Percentiles rank a stretch among this genome's conserved stretches.
phyloP scores from a whole-genome alignment of 768 basidiomycete genomes.

The Piloderma croceum region DNA sequence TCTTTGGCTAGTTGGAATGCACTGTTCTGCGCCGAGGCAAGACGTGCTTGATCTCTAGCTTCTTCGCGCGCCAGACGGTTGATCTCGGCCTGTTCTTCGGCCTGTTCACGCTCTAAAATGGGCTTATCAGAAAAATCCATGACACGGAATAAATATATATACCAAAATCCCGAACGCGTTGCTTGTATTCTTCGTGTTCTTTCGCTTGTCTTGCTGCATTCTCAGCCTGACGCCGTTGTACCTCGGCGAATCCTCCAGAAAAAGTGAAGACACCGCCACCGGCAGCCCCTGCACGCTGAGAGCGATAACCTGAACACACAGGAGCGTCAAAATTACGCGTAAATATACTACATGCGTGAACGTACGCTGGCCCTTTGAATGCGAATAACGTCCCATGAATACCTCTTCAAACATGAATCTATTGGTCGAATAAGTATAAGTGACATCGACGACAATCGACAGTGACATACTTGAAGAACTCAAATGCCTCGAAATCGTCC shows the following conservation, averaged over 20 bases:
- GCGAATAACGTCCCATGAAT: background rate
- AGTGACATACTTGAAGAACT: background rate
- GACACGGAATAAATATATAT: conserved; percentile 1
- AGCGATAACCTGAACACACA: background rate
- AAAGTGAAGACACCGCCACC: background rate
- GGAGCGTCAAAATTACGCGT: background rate
- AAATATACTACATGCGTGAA: background rate
- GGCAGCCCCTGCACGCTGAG: background rate
- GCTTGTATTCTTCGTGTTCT: conserved; percentile 22
- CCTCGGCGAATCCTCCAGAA: background rate
- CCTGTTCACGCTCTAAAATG: conserved; percentile 27
- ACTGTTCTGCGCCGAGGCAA: conserved; percentile 20
- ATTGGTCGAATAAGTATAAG: background rate
- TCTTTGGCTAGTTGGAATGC: conserved; percentile 24
- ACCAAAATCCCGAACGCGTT: conserved; percentile 32
- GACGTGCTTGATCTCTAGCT: conserved; percentile 22
- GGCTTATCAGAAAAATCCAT: background rate
- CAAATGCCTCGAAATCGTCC: background rate
- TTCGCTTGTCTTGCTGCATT: conserved; percentile 23
- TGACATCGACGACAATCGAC: background rate
- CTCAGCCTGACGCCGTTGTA: background rate
- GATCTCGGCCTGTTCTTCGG: conserved; percentile 29
- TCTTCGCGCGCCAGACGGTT: conserved; percentile 22
- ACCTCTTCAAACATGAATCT: background rate
- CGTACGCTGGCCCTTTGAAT: background rate